A percentile compares a stretch with the other conserved stretches of the same genome.
Evolutionary conservation across 2,329 filamentous ascomycete species (phyloP).

Genomic region (Beauveria bassiana): DNA sequence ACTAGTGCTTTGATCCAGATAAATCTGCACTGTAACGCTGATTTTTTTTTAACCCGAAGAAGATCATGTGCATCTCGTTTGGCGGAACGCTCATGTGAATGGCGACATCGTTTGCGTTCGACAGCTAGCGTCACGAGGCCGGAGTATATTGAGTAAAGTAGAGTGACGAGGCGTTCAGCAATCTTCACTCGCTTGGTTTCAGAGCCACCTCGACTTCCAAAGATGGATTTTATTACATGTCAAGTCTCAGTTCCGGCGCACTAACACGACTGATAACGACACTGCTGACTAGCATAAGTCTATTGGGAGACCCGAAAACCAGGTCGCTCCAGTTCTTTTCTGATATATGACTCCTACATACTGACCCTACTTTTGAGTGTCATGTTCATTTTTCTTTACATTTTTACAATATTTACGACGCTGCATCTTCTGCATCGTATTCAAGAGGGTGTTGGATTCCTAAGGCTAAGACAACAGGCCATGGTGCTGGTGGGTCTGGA

Average conservation of each 20-base stretch:
- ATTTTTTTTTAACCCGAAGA: too few relatives aligned
- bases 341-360: neutral
- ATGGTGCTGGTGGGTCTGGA: neutral
- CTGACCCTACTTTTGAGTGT: neutral
- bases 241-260: neutral
- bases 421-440: neutral
- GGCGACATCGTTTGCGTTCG: neutral
- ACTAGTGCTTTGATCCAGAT: too few relatives aligned
- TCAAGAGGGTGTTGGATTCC: neutral
- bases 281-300: too few relatives aligned
- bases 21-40: too few relatives aligned
- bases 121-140: neutral
- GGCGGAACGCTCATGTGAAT: too few relatives aligned
- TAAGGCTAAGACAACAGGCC: constrained; percentile 2
- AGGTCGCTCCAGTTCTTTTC: neutral
- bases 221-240: neutral
- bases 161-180: neutral
- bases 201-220: too few relatives aligned
- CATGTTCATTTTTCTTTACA: neutral
- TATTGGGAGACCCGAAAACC: neutral
- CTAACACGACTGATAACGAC: too few relatives aligned
- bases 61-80: too few relatives aligned
- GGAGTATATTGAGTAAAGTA: neutral
- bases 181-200: too few relatives aligned
- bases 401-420: neutral